A percentile compares a stretch with the other conserved stretches of the same genome.
These are phyloP conservation scores for Helianthus annuus DNA, from an alignment of 129 eudicot genomes.

Conservation along the genomic window HanXRQr2.0-SUNRISE NC_035449.2:18197577-18198076, in stretches of 20 bases:
- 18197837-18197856: not conserved
- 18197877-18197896: conserved; percentile 10
- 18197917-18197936: conserved; percentile 63
- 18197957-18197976: conserved; percentile 63
- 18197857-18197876: not conserved
- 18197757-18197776: conserved; percentile 18
- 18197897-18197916: conserved; percentile 47
- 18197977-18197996: conserved; percentile 50
- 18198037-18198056: not conserved
- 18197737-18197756: not conserved
- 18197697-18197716: conserved; percentile 12
- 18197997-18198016: not conserved
- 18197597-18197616: not conserved
- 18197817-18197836: too few species aligned
- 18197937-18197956: conserved; percentile 76
- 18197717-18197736: not conserved
- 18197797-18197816: too few species aligned
- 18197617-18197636: conserved; percentile 4
- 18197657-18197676: not conserved
- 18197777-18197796: not conserved
- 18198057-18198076: conserved; percentile 26
- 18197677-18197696: conserved; percentile 3
- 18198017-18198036: not conserved
- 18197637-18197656: conserved; percentile 1
- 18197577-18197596: conserved; percentile 4